phyloP scores from a whole-genome alignment of 306 rosid species.

The Betula pendula region DNA sequence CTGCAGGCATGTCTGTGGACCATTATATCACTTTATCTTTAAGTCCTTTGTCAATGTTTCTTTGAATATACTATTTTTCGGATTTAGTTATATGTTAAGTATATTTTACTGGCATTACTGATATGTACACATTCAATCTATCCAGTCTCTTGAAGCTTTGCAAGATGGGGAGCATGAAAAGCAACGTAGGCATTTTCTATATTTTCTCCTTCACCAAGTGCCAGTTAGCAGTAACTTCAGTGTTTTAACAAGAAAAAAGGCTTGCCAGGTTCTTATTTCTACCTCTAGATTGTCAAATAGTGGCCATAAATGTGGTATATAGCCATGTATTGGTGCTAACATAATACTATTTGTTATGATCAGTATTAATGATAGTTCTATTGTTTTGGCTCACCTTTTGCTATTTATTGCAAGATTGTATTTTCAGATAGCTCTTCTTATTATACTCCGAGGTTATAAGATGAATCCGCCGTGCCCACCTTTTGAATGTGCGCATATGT shows the following conservation, averaged over 20 bases:
- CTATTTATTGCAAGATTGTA: conserved; percentile 41
- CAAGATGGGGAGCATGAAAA: conserved; percentile 97
- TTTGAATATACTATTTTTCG: neutral
- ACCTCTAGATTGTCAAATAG: conserved; percentile 32
- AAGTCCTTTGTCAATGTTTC: neutral
- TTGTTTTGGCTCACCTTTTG: conserved; percentile 29
- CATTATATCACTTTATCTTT: conserved; percentile 27
- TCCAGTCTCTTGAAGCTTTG: conserved; percentile 97
- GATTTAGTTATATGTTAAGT: neutral
- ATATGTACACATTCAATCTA: conserved; percentile 25
- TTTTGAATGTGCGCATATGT: conserved; percentile 91
- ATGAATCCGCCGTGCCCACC: conserved; percentile 98
- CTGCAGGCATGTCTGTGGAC: conserved; percentile 70
- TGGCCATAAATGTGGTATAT: conserved; percentile 19
- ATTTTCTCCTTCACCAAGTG: conserved; percentile 96
- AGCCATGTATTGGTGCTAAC: conserved; percentile 15
- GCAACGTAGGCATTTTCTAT: conserved; percentile 90
- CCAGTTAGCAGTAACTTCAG: conserved; percentile 96
- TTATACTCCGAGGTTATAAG: conserved; percentile 83
- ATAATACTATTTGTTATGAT: neutral
- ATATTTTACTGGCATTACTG: conserved; percentile 24
- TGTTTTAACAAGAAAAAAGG: conserved; percentile 72
- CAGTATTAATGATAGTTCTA: neutral
- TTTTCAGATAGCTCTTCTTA: conserved; percentile 90
- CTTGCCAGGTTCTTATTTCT: conserved; percentile 72